phyloP scores from a whole-genome alignment of 2,329 filamentous ascomycete species.

The Lecanicillium sp. region DNA sequence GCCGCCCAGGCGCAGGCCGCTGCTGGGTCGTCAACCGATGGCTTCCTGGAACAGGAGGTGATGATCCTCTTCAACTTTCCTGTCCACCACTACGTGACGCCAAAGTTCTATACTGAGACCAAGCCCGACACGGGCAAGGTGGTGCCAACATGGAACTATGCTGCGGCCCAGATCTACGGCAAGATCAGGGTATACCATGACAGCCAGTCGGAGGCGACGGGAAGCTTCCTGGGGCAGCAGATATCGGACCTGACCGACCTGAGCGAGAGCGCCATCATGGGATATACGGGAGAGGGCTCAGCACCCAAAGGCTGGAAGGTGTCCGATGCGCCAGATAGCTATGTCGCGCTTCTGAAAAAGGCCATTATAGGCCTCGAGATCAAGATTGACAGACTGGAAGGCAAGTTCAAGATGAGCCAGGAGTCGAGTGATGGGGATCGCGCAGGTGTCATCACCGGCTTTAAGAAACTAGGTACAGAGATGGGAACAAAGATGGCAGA shows the following conservation, averaged over 20 bases:
- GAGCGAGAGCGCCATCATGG: conserved; percentile 51
- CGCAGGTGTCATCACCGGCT: conserved; percentile 52
- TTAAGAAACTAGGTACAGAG: conserved; percentile 27
- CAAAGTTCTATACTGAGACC: conserved; percentile 61
- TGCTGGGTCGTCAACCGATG: conserved; percentile 14
- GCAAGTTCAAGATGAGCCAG: conserved; percentile 65
- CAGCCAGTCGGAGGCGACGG: conserved; percentile 37
- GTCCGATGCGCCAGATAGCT: conserved; percentile 48
- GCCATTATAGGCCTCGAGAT: conserved; percentile 58
- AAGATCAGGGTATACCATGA: conserved; percentile 48
- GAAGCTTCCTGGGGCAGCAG: conserved; percentile 43
- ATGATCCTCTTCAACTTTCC: conserved; percentile 56
- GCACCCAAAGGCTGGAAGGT: conserved; percentile 47
- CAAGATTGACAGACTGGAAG: conserved; percentile 45
- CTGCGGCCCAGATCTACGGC: conserved; percentile 59
- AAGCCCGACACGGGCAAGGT: conserved; percentile 61
- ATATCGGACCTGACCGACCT: conserved; percentile 46
- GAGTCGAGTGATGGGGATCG: conserved; percentile 48
- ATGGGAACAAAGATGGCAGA: conserved; percentile 1
- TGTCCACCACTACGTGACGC: conserved; percentile 59
- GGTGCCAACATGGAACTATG: conserved; percentile 66
- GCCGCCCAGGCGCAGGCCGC: conserved; percentile 22
- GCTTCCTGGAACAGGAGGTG: conserved; percentile 46
- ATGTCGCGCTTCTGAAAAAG: conserved; percentile 52
- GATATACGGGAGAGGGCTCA: conserved; percentile 30